Conservation (phyloP, 108 stramenopile species). For the Cylindrotheca closterium region DNA sequence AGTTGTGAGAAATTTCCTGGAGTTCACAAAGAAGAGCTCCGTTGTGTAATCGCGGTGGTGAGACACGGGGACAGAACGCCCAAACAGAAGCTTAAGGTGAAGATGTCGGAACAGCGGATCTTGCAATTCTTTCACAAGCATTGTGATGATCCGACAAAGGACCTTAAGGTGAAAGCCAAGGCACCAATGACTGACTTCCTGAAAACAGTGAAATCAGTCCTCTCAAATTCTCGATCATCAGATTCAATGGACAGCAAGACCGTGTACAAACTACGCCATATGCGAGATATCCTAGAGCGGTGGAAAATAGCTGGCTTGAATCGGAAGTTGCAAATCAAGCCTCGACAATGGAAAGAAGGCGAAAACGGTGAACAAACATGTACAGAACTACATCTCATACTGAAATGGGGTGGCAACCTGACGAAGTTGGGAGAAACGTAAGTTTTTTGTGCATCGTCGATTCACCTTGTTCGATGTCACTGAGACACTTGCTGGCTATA, state of each 20-base stretch:
- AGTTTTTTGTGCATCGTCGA: neutral
- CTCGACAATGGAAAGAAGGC: slow-evolving; percentile 70
- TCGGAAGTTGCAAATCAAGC: slow-evolving; percentile 98
- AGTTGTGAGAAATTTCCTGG: neutral
- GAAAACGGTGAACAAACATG: slow-evolving; percentile 51
- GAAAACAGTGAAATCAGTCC: slow-evolving; percentile 66
- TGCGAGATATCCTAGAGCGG: slow-evolving; percentile 88
- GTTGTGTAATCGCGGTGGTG: slow-evolving; percentile 95
- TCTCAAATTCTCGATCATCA: slow-evolving; percentile 35
- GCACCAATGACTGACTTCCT: slow-evolving; percentile 88
- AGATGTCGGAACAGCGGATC: slow-evolving; percentile 73
- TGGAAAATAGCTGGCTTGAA: slow-evolving; percentile 93
- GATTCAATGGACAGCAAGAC: slow-evolving; percentile 32
- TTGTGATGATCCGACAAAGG: slow-evolving; percentile 69
- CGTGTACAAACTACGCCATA: slow-evolving; percentile 68
- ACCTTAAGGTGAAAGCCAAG: slow-evolving; percentile 93
- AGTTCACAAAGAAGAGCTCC: slow-evolving; percentile 84
- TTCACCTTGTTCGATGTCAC: slow-evolving; percentile 14
- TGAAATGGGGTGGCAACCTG: slow-evolving; percentile 99
- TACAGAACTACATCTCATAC: slow-evolving; percentile 78
- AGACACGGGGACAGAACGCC: slow-evolving; percentile 98
- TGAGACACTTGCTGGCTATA: slow-evolving; percentile 30
- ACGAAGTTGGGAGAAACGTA: slow-evolving; percentile 78
- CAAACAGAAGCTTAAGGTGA: slow-evolving; percentile 98
- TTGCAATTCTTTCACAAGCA: slow-evolving; percentile 81